Evolutionary conservation across 805 yeast species (phyloP).

Genomic region (Vanderwaltozyma yarrowii): DNA sequence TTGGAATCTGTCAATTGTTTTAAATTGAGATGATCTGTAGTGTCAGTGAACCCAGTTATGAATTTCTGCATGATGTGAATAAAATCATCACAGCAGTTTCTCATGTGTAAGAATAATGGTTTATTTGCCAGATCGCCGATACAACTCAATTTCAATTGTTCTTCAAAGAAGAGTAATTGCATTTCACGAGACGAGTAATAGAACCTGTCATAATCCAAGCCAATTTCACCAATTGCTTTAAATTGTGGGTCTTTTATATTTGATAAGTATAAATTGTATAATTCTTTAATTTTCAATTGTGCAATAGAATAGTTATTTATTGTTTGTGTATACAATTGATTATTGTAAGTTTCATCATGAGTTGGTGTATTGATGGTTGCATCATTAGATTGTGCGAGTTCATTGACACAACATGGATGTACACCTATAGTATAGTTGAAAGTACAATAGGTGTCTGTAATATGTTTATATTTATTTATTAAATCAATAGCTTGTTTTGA

Average conservation of each 20-base stretch:
- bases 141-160: slow-evolving; percentile 54
- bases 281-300: slow-evolving; percentile 26
- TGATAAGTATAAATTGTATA: slow-evolving; percentile 39
- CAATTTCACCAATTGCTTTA: slow-evolving; percentile 89
- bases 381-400: slow-evolving; percentile 28
- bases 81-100: slow-evolving; percentile 79
- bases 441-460: neutral
- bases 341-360: slow-evolving; percentile 16
- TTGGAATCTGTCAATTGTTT: slow-evolving; percentile 2
- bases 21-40: slow-evolving; percentile 16
- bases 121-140: slow-evolving; percentile 23
- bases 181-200: slow-evolving; percentile 59
- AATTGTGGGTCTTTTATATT: slow-evolving; percentile 40
- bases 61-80: slow-evolving; percentile 53
- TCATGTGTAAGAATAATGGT: slow-evolving; percentile 85
- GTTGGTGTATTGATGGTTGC: slow-evolving; percentile 22
- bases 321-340: slow-evolving; percentile 3
- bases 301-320: slow-evolving; percentile 7
- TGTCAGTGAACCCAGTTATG: slow-evolving; percentile 33
- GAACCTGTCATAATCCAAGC: slow-evolving; percentile 86
- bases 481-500: slow-evolving; percentile 28
- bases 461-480: neutral
- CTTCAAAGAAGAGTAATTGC: slow-evolving; percentile 57
- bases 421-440: slow-evolving; percentile 78
- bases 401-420: slow-evolving; percentile 83